A percentile compares a stretch with the other conserved stretches of the same genome.
Conservation (phyloP, 805 yeast genomes). For the Monosporozyma solicola region DNA sequence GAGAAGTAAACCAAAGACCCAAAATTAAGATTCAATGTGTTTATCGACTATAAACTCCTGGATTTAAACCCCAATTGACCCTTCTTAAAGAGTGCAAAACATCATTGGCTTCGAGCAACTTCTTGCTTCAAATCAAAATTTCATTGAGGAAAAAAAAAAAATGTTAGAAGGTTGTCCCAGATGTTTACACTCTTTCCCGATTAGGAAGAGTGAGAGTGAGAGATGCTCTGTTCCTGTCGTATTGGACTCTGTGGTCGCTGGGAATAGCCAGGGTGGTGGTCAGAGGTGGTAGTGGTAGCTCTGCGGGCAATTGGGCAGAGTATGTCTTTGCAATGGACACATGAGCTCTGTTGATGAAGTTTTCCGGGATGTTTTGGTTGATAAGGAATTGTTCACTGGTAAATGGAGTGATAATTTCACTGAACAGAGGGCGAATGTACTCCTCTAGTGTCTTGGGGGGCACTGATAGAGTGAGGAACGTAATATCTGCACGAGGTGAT, state of each 20-base stretch:
- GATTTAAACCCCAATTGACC: neutral
- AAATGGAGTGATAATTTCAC: neutral
- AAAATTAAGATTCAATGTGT: neutral
- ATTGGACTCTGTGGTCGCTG: neutral
- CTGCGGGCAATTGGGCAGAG: neutral
- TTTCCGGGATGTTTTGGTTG: neutral
- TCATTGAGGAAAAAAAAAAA: neutral
- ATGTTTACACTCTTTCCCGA: neutral
- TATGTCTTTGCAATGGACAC: conserved; percentile 2
- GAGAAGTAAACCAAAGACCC: neutral
- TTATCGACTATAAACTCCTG: neutral
- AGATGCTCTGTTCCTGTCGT: neutral
- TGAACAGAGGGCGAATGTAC: neutral
- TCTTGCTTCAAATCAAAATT: neutral
- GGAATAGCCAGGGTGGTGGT: neutral
- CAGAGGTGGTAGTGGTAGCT: neutral
- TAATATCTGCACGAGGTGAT: neutral
- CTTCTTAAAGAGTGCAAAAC: neutral
- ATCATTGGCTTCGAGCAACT: neutral
- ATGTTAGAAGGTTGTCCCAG: neutral
- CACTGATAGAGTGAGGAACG: neutral
- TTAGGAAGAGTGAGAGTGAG: neutral
- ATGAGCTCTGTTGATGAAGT: neutral
- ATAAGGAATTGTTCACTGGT: neutral
- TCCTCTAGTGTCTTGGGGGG: neutral